Base-by-base conservation (phyloP, 805 yeast genomes). In the Spathaspora boniae region DNA sequence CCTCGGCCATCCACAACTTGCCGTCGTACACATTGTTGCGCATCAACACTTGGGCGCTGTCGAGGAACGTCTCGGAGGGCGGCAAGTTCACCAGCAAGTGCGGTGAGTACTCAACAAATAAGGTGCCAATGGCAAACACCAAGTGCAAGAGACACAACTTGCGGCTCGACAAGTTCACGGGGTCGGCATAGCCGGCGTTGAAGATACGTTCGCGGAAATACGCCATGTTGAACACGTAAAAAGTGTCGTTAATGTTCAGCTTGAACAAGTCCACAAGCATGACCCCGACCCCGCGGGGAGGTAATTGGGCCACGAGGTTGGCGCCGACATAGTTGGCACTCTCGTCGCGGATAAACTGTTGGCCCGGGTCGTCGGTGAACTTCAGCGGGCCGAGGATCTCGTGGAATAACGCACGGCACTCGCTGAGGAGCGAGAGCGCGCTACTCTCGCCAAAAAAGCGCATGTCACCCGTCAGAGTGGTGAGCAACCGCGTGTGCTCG, bases 371-470 rank as follows among this genome's bases (percentile, higher is more conserved):
- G 25, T 54, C 52, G 1, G 65, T 58, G 38, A 68, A 67, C 5
- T 48, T 47, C 1, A 64, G 56, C 4, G 51, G 43, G 0, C 71
- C 71, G 18, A 62, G 34, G 3, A 47, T 45, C n/a, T 47, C 52
- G 16, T 42, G 38, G 38, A 66, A 69, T 1, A 67, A 45, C 34
- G 57, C 56, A 4, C 72, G 47, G 4, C 65, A 55, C 41, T 69
- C 73, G 21, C 61, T 47, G 6, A 69, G 46, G 29, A 65, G 53
- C 2, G 72, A 60, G 9, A 63, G 49, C 0, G 70, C 63, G 16
- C 65, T 61, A 23, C 64, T 55, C 36, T 68, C 72, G 7, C 73
- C 73, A 28, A 66, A 39, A 33, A 62, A 66, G n/a, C 68, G 42
- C 16, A 57, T 38, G 20, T 55, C 56, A 0, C 70, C 70, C 5